Evolutionary conservation across 495 filamentous ascomycete species (phyloP).

Genomic region (Lasiosphaeriaceae sp.): DNA sequence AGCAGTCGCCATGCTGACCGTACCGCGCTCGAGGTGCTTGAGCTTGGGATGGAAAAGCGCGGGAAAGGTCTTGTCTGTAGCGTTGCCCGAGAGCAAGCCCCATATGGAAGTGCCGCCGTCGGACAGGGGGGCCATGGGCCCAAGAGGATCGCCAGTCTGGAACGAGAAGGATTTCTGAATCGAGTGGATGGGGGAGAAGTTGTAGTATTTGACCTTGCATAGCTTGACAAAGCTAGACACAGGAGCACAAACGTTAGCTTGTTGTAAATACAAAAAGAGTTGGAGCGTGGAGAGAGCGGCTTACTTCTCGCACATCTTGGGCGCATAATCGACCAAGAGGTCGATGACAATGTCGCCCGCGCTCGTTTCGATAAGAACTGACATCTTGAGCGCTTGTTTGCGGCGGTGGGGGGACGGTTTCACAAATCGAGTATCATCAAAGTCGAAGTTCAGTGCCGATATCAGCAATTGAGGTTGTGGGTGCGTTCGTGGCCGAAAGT

Average conservation of each 20-base stretch:
- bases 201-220: constrained; percentile 97
- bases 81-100: constrained; percentile 67
- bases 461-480: neutral
- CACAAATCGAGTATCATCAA: neutral
- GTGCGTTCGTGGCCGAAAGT: too few relatives aligned
- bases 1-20: constrained; percentile 91
- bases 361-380: constrained; percentile 86
- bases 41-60: constrained; percentile 78
- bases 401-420: neutral
- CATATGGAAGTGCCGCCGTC: constrained; percentile 91
- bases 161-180: constrained; percentile 91
- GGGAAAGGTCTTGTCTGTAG: constrained; percentile 72
- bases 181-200: constrained; percentile 84
- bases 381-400: constrained; percentile 36
- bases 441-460: neutral
- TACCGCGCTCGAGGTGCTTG: constrained; percentile 81
- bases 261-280: neutral
- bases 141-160: constrained; percentile 90
- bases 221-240: constrained; percentile 85
- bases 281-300: constrained; percentile 23
- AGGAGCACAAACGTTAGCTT: constrained; percentile 44
- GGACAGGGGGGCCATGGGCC: constrained; percentile 73
- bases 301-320: constrained; percentile 88
- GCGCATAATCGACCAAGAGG: constrained; percentile 78
- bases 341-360: constrained; percentile 92